Evolutionary conservation across 1,284 basidiomycete species (phyloP).

Genomic region (Cystobasidium pallidum): DNA sequence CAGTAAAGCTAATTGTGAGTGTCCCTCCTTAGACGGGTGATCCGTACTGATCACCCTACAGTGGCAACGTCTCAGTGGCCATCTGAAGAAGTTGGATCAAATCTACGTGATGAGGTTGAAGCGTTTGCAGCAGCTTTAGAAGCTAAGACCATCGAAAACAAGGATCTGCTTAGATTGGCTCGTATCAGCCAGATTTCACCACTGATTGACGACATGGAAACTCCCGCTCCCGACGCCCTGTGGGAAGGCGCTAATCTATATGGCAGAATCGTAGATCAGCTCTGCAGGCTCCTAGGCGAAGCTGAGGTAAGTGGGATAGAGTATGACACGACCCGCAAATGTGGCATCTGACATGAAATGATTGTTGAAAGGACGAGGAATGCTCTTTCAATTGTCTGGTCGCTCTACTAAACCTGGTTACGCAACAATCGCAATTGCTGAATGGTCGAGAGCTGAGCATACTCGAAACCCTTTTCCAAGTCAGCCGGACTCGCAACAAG

Average conservation of each 20-base stretch:
- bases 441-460: constrained; percentile 37
- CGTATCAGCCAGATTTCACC: background rate
- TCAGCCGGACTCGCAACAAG: constrained; percentile 13
- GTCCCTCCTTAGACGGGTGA: background rate
- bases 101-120: background rate
- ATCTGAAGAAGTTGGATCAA: background rate
- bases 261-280: background rate
- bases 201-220: background rate
- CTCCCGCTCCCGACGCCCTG: background rate
- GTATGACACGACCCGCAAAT: no score
- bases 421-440: constrained; percentile 29
- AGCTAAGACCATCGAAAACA: background rate
- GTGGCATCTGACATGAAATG: no score
- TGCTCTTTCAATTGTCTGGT: constrained; percentile 15
- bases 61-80: background rate
- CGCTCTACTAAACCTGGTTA: constrained; percentile 28
- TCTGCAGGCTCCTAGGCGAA: background rate
- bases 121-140: constrained; percentile 5
- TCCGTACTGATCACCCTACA: background rate
- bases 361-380: background rate
- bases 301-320: background rate
- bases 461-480: constrained; percentile 27
- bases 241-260: background rate
- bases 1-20: constrained; percentile 26
- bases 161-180: constrained; percentile 10